Evolutionary conservation across 306 rosid species (phyloP).

Genomic region (Quercus rubra): DNA sequence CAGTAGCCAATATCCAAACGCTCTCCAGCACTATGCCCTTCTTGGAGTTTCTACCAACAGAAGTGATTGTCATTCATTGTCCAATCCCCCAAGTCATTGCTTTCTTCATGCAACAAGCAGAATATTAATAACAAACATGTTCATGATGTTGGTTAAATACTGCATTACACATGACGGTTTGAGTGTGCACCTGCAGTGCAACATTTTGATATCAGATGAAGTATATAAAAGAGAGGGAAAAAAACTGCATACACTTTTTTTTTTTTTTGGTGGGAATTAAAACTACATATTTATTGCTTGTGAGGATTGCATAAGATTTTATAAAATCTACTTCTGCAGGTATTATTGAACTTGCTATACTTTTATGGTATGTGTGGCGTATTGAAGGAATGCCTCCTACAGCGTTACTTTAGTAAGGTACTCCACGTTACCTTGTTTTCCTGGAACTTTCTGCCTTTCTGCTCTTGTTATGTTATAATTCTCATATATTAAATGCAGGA

Average conservation of each 20-base stretch:
- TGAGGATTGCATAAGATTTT: slow-evolving; percentile 1
- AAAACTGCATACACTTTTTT: neutral
- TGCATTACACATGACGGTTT: neutral
- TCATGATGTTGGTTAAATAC: neutral
- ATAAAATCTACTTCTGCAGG: slow-evolving; percentile 36
- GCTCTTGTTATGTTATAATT: slow-evolving; percentile 5
- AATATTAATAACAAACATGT: neutral
- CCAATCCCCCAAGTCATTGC: neutral
- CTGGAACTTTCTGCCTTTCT: neutral
- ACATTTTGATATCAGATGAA: neutral
- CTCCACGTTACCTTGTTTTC: slow-evolving; percentile 4
- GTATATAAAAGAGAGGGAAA: neutral
- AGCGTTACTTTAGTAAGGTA: slow-evolving; percentile 88
- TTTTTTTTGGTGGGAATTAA: neutral
- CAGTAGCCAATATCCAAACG: neutral
- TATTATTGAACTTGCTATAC: slow-evolving; percentile 66
- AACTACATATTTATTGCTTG: neutral
- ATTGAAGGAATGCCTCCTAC: slow-evolving; percentile 83
- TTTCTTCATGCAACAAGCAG: neutral
- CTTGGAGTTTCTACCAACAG: neutral
- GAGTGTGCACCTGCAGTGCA: neutral
- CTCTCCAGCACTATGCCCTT: neutral
- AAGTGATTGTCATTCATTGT: neutral
- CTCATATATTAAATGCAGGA: slow-evolving; percentile 40
- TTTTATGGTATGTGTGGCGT: slow-evolving; percentile 83